Conservation (phyloP, 2,329 filamentous ascomycete species). For the Endoconidiophora laricicola region DNA sequence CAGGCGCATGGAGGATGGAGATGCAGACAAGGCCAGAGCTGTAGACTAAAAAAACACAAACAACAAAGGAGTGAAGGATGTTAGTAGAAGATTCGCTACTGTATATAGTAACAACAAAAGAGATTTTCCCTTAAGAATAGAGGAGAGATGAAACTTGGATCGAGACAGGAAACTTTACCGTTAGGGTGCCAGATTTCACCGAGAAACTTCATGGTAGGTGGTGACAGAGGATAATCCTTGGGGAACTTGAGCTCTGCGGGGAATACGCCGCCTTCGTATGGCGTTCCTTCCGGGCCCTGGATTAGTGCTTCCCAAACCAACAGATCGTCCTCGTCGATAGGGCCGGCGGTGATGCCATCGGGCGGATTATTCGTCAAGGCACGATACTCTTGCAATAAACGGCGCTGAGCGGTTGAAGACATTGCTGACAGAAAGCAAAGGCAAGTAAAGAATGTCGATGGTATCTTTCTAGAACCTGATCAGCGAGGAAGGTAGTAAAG, state of each 20-base stretch:
- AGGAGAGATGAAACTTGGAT: neutral
- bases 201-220: slow-evolving; percentile 89
- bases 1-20: slow-evolving; percentile 90
- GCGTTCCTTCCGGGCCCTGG: slow-evolving; percentile 85
- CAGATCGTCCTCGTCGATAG: slow-evolving; percentile 84
- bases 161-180: slow-evolving; percentile 34
- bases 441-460: neutral
- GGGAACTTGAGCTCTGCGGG: slow-evolving; percentile 90
- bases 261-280: slow-evolving; percentile 91
- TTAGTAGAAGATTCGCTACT: neutral
- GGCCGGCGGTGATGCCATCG: slow-evolving; percentile 94
- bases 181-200: slow-evolving; percentile 95
- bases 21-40: slow-evolving; percentile 87
- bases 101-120: neutral
- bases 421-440: slow-evolving; percentile 26
- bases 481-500: too few relatives aligned
- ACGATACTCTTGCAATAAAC: slow-evolving; percentile 92
- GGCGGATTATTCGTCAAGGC: slow-evolving; percentile 84
- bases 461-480: too few relatives aligned
- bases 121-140: neutral
- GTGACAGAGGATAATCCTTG: slow-evolving; percentile 89
- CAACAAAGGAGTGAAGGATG: neutral
- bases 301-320: slow-evolving; percentile 95
- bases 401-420: slow-evolving; percentile 49
- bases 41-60: slow-evolving; percentile 46